Conservation (phyloP, 441 rosid species). For the Pelargonium australe region DNA sequence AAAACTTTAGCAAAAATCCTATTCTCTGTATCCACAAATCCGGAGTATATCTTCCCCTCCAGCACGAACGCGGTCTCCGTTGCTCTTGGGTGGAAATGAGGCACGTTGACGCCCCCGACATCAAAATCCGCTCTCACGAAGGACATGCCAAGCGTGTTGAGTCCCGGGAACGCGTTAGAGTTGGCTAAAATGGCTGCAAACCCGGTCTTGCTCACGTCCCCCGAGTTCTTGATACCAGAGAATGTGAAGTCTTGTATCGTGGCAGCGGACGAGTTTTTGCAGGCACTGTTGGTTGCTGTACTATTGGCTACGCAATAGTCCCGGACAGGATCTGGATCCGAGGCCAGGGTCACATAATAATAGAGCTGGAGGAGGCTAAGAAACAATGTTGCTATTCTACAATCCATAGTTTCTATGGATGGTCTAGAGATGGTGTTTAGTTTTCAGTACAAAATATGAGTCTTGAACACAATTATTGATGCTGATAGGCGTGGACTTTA, state of each 20-base stretch:
- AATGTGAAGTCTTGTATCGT: constrained; percentile 50
- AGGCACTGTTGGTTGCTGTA: constrained; percentile 18
- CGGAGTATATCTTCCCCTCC: constrained; percentile 54
- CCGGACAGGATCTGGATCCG: constrained; percentile 57
- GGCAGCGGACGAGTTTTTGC: constrained; percentile 53
- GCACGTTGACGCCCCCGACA: constrained; percentile 51
- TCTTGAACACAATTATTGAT: no score
- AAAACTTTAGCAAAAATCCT: constrained; percentile 50
- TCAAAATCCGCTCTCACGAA: constrained; percentile 58
- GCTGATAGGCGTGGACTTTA: no score
- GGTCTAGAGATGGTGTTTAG: no score
- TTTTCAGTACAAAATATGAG: no score
- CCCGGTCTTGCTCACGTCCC: constrained; percentile 41
- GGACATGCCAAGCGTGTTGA: constrained; percentile 52
- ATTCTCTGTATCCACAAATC: constrained; percentile 54
- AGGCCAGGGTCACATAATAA: constrained; percentile 26
- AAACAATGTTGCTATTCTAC: constrained; percentile 18
- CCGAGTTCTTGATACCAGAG: constrained; percentile 43
- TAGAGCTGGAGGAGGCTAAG: constrained; percentile 21
- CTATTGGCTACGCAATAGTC: constrained; percentile 49
- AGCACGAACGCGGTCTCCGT: constrained; percentile 50
- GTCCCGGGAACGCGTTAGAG: constrained; percentile 49
- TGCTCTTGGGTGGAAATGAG: constrained; percentile 69
- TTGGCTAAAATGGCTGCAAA: constrained; percentile 41
- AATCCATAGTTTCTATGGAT: constrained; percentile 18